Base-by-base conservation (phyloP, 73 alveolate species). In the Paramecium primaurelia region DNA sequence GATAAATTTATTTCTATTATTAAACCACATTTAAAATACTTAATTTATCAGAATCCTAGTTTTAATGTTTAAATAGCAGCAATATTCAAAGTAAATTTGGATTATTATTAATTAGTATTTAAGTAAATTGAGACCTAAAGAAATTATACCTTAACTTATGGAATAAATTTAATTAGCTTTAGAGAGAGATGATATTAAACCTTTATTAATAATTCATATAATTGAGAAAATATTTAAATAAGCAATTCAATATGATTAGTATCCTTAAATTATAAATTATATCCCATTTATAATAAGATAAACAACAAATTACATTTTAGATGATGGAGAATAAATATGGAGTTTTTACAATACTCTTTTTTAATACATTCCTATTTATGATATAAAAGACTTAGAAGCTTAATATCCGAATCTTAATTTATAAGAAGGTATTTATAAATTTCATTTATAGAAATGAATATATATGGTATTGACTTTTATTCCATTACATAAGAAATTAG, bases 271-370 rank as follows among this genome's bases (percentile, higher is more conserved):
- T 9, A 47, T 80, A 30, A 80, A 47, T 14, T 47, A 42, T 8
- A 47, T 80, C 16, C 91, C 91, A 32, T 80, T 80, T 49, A 80
- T 80, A n/a, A 11, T 80, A 47, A 80, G 91, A 26, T 9, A 28
- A 47, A 80, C 91, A 9, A 45, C 73, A 1, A 80, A 45, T 42
- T 80, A 20, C 58, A 80, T 80, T 3, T 26, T 32, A 5, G 91
- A 80, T n/a, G 9, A 12, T 47, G 91, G 77, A 11, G 91, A 80
- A 3, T 22, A 44, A 6, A 80, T 80, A 5, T 45, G 91, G 91
- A 80, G 91, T 45, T 80, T 80, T 80, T 80, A 80, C 45, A 77
- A 80, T 47, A 80, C 45, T 5, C 71, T 80, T n/a, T 80, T 45
- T 44, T 20, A 45, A 45, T 18, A 80, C 6, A 44, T 80, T 28